Evolutionary conservation across 441 rosid species (phyloP), one percentile per base, ranked within the genome.

Genomic region (Hura crepitans): DNA sequence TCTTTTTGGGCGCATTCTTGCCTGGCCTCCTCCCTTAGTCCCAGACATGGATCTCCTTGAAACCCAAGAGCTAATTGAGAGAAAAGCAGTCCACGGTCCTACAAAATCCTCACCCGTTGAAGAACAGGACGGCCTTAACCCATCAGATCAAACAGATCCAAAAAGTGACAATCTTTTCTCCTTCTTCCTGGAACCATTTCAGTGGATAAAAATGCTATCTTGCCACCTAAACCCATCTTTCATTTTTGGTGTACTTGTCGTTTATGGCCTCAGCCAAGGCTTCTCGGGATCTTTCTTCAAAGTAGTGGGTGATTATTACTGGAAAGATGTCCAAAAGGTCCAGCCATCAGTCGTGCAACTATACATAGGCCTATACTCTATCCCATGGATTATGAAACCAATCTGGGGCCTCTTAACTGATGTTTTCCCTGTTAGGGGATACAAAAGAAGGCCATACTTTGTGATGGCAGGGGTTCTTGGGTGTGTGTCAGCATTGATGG

Each of bases 301-400:
- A 80, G 90, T 89, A 0, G 88, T 85, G 64, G 76, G 87, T 5
- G 96, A 87, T 72, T 89, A 82, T 83, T 89, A 86, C 79, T 87
- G 89, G 93, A 88, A 88, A 80, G 93, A 89, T 71, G 89, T 87
- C 13, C 96, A 87, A 76, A 80, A 75, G 68, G 84, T 87, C 43
- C 82, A 87, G 77, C 96, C 96, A 55, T 86, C 96, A 4, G 61
- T 71, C 62, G 86, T 87, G 63, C 96, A 87, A 79, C 75, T 89
- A 71, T 89, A 85, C 79, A 77, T 78, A 57, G 96, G 96, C 20
- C 55, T 90, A 14, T 89, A 87, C 77, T 90, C 85, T 74, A 84
- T 90, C 28, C 96, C 96, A n/a, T 92, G 95, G 95, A 69, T 89
- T 61, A 75, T 88, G 89, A 88, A 87, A 73, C 97, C 96, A 18